Percentiles rank a stretch among this genome's conserved stretches.
These are phyloP conservation scores for Metroxylon sagu DNA, from an alignment of 176 grass and related monocot genomes.

Conservation along the genomic window DNA sequence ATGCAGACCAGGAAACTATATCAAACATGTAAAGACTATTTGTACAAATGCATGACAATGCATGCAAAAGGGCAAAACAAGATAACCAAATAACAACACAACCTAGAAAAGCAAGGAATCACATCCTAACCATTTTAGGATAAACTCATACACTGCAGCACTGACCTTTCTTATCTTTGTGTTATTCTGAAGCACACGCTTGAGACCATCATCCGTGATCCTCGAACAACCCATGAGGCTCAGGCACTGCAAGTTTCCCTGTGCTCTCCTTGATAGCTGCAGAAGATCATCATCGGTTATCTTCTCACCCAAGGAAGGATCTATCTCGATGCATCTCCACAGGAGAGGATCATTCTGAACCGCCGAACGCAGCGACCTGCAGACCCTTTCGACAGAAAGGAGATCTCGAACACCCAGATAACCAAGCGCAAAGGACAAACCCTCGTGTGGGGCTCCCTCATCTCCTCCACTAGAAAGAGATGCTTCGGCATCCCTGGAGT, in stretches of 20 bases:
- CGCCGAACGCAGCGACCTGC: constrained; percentile 40
- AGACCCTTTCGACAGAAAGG: constrained; percentile 54
- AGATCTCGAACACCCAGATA: constrained; percentile 57
- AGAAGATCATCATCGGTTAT: constrained; percentile 57
- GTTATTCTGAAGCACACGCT: constrained; percentile 48
- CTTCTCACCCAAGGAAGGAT: constrained; percentile 31
- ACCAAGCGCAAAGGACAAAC: constrained; percentile 30
- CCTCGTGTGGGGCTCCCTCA: constrained; percentile 40
- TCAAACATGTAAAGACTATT: no score
- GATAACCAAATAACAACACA: no score
- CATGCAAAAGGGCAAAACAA: no score
- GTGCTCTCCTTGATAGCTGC: constrained; percentile 32
- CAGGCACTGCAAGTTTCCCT: constrained; percentile 44
- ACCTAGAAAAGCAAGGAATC: not conserved
- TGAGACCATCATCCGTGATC: constrained; percentile 79
- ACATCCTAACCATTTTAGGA: not conserved
- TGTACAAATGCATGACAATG: no score
- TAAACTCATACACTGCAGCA: not conserved
- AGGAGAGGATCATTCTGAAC: constrained; percentile 34
- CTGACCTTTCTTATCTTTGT: constrained; percentile 65
- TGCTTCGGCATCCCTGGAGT: constrained; percentile 20
- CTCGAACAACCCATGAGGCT: constrained; percentile 38
- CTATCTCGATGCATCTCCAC: constrained; percentile 63
- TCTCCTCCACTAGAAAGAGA: constrained; percentile 10
- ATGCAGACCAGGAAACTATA: no score